Percentiles rank a stretch among this genome's conserved stretches.
These are phyloP conservation scores for Paramecium sonneborni DNA, from an alignment of 73 alveolate species.

Conservation along the genomic window DNA sequence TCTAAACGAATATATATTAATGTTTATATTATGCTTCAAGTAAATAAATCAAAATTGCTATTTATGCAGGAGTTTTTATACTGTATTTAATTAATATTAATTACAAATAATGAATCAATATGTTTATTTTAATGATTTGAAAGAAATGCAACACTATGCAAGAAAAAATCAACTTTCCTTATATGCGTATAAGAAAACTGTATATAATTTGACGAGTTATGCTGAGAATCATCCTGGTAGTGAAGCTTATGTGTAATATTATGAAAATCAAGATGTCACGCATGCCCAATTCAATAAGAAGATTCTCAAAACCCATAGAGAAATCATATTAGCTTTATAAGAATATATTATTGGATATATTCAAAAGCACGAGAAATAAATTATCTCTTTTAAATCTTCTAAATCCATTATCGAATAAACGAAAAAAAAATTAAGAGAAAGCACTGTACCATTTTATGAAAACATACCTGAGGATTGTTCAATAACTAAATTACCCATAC, in stretches of 20 bases:
- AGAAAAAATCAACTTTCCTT: background rate
- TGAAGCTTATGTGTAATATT: background rate
- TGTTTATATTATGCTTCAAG: background rate
- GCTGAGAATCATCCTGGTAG: slow-evolving; percentile 38
- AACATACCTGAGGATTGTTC: slow-evolving; percentile 37
- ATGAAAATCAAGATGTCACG: background rate
- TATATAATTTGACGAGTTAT: background rate
- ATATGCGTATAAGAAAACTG: slow-evolving; percentile 5
- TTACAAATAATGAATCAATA: background rate
- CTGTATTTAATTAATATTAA: background rate
- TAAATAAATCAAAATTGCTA: background rate
- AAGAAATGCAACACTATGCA: slow-evolving; percentile 22
- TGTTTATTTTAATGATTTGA: slow-evolving; percentile 5
- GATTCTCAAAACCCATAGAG: background rate
- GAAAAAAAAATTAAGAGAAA: slow-evolving; percentile 1
- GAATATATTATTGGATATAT: slow-evolving; percentile 22
- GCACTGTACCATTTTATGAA: background rate
- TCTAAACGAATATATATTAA: background rate
- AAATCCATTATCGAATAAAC: slow-evolving; percentile 37
- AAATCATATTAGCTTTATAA: background rate
- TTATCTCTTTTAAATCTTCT: background rate
- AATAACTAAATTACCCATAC: background rate
- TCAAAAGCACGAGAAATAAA: background rate
- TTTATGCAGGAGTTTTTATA: background rate
- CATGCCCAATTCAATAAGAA: background rate